A percentile compares a stretch with the other conserved stretches of the same genome.
phyloP scores from a whole-genome alignment of 2,329 filamentous ascomycete genomes.

The Sphaerulina vaccinii region DNA sequence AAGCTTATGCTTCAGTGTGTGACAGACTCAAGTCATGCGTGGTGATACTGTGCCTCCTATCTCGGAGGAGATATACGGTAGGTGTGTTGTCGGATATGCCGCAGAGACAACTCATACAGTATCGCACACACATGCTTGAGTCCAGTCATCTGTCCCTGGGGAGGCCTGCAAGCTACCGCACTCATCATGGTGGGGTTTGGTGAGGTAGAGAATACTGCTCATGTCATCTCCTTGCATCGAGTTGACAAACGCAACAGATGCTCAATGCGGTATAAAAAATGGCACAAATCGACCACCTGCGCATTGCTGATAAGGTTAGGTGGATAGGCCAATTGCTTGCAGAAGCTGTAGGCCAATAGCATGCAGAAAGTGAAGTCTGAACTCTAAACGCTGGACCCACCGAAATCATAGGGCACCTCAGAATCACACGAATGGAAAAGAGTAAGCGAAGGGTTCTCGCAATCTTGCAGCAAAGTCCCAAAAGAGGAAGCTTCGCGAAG shows the following conservation, averaged over 20 bases:
- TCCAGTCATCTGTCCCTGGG: too few relatives aligned
- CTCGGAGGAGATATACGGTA: too few relatives aligned
- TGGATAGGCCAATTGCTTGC: background rate
- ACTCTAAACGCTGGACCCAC: slow-evolving; percentile 2
- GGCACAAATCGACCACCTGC: background rate
- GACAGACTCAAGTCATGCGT: background rate
- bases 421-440: too few relatives aligned
- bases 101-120: too few relatives aligned
- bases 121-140: too few relatives aligned
- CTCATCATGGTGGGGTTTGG: background rate
- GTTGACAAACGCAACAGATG: background rate
- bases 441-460: too few relatives aligned
- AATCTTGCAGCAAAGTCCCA: background rate
- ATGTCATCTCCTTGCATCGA: background rate
- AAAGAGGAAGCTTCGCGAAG: background rate
- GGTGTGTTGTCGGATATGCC: too few relatives aligned
- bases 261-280: background rate
- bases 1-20: background rate
- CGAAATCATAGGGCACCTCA: slow-evolving; percentile 2
- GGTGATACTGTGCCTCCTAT: too few relatives aligned
- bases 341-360: too few relatives aligned
- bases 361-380: background rate
- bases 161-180: background rate
- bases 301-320: background rate
- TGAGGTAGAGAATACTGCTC: background rate